These are phyloP conservation scores for Termitomyces titanicus DNA, from an alignment of 768 basidiomycete species.

Conservation along the genomic window DNA sequence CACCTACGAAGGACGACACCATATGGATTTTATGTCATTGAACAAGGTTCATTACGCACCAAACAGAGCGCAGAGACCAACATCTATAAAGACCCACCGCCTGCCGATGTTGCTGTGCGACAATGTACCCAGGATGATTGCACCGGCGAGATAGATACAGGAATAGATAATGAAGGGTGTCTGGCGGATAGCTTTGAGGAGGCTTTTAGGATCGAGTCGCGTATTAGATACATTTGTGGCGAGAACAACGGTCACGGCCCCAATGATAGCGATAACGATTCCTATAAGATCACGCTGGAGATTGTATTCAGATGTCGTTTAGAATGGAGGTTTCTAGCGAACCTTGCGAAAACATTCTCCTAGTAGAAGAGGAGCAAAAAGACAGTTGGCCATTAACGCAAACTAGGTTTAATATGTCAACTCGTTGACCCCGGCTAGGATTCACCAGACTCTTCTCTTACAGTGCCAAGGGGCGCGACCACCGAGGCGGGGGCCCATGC, in stretches of 20 bases:
- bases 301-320: slow-evolving; percentile 13
- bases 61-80: slow-evolving; percentile 84
- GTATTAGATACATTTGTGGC: slow-evolving; percentile 70
- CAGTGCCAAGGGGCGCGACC: slow-evolving; percentile 94
- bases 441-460: slow-evolving; percentile 37
- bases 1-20: slow-evolving; percentile 44
- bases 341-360: slow-evolving; percentile 81
- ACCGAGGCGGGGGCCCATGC: slow-evolving; percentile 89
- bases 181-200: slow-evolving; percentile 68
- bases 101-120: slow-evolving; percentile 64
- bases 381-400: slow-evolving; percentile 92
- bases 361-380: slow-evolving; percentile 86
- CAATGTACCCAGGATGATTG: slow-evolving; percentile 56
- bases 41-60: slow-evolving; percentile 36
- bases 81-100: slow-evolving; percentile 76
- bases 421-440: background rate
- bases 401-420: slow-evolving; percentile 43
- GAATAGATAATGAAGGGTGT: slow-evolving; percentile 76
- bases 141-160: slow-evolving; percentile 53
- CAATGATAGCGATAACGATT: slow-evolving; percentile 76
- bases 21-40: background rate
- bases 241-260: slow-evolving; percentile 91
- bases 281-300: slow-evolving; percentile 73
- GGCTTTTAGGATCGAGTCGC: slow-evolving; percentile 60
- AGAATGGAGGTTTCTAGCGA: slow-evolving; percentile 17